Percentiles rank a stretch among this genome's conserved stretches.
Evolutionary conservation across 176 grass and related monocot species (phyloP).

Genomic region (Carex kokanica): DNA sequence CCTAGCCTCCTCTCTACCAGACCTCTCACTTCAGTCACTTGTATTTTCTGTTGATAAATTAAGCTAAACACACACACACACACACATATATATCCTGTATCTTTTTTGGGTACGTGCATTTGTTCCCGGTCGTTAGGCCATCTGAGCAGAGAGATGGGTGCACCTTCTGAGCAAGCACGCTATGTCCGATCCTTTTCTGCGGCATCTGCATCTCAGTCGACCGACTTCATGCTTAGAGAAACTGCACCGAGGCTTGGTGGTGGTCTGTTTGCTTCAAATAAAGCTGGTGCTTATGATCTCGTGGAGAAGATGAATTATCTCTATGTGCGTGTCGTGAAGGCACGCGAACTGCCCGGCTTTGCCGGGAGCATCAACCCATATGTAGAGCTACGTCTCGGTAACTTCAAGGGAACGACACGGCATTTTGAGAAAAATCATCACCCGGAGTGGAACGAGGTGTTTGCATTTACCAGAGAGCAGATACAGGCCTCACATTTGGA

Average conservation of each 20-base stretch:
- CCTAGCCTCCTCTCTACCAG: background rate
- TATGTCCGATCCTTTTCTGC: slow-evolving; percentile 24
- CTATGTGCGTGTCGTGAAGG: slow-evolving; percentile 43
- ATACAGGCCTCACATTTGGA: slow-evolving; percentile 23
- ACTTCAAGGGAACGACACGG: slow-evolving; percentile 16
- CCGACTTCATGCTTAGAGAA: slow-evolving; percentile 41
- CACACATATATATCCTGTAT: background rate
- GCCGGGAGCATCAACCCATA: slow-evolving; percentile 12
- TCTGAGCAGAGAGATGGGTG: slow-evolving; percentile 15
- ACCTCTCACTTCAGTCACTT: slow-evolving; percentile 11
- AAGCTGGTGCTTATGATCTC: slow-evolving; percentile 36
- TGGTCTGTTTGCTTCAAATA: slow-evolving; percentile 24
- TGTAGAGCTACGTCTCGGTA: slow-evolving; percentile 19
- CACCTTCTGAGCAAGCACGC: slow-evolving; percentile 17
- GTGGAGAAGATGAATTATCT: slow-evolving; percentile 42
- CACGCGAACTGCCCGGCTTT: slow-evolving; percentile 27
- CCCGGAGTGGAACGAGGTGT: slow-evolving; percentile 36
- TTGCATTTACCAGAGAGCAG: slow-evolving; percentile 25
- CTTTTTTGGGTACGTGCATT: background rate
- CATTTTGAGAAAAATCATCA: slow-evolving; percentile 33
- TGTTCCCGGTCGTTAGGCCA: background rate
- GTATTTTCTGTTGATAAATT: slow-evolving; percentile 23
- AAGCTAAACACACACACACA: slow-evolving; percentile 4
- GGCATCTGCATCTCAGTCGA: slow-evolving; percentile 19
- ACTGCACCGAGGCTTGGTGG: slow-evolving; percentile 37